These are phyloP conservation scores for Phytophthora nicotianae DNA, from an alignment of 352 stramenopile species.

Conservation along the genomic window DNA sequence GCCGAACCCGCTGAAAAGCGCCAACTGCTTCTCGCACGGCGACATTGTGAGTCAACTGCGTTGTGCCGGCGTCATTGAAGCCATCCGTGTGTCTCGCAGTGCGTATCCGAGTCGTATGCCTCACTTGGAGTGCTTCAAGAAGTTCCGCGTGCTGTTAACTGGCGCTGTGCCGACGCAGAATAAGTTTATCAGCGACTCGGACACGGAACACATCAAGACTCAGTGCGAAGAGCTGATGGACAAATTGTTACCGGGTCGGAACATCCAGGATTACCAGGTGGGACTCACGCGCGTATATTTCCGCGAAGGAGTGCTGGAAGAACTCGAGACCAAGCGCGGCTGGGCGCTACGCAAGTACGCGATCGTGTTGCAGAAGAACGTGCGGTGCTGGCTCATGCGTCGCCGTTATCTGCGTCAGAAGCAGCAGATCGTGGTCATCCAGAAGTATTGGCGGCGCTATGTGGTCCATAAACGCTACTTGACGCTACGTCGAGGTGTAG, in stretches of 20 bases:
- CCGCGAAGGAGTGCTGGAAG: conserved; percentile 82
- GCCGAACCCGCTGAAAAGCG: conserved; percentile 79
- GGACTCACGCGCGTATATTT: conserved; percentile 87
- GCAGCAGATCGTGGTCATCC: conserved; percentile 53
- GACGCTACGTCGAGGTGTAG: conserved; percentile 51
- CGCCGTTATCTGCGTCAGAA: conserved; percentile 58
- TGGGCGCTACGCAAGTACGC: conserved; percentile 76
- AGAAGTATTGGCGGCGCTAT: conserved; percentile 81
- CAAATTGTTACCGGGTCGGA: conserved; percentile 65
- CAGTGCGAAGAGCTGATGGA: conserved; percentile 77
- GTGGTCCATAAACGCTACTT: conserved; percentile 64
- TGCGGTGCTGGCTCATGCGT: conserved; percentile 66
- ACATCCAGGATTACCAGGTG: conserved; percentile 89
- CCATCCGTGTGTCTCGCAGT: conserved; percentile 86
- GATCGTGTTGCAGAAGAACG: conserved; percentile 76
- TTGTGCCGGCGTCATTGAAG: conserved; percentile 87
- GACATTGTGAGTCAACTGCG: conserved; percentile 86
- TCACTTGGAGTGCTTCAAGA: conserved; percentile 82
- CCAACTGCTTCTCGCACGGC: conserved; percentile 66
- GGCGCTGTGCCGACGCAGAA: conserved; percentile 36
- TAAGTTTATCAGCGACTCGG: conserved; percentile 44
- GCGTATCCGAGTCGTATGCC: conserved; percentile 84
- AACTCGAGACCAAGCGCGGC: conserved; percentile 75
- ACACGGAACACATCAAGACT: conserved; percentile 54
- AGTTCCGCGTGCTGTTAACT: conserved; percentile 65